Conservation (phyloP, 2,329 filamentous ascomycete genomes). For the Neofusicoccum sp. region DNA sequence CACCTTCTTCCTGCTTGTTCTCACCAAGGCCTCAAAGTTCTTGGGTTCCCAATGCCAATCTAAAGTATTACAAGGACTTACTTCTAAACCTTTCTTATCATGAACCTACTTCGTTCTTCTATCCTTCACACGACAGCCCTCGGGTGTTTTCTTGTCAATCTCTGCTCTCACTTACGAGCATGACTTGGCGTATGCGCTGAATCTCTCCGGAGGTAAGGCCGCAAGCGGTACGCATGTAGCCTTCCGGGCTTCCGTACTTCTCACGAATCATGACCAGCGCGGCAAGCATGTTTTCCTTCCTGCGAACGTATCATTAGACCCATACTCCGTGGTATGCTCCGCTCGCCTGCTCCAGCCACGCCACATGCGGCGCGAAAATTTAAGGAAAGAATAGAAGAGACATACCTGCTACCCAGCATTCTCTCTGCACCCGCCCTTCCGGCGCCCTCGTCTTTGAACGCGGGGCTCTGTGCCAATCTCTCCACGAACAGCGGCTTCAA, state of each 20-base stretch:
- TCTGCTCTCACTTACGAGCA: not conserved
- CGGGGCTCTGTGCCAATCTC: conserved; percentile 52
- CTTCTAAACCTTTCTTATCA: no score
- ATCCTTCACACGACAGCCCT: not conserved
- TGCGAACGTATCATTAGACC: conserved; percentile 29
- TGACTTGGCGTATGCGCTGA: conserved; percentile 43
- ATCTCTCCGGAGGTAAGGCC: conserved; percentile 61
- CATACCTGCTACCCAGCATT: conserved; percentile 35
- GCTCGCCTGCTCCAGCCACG: not conserved
- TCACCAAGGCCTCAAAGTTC: no score
- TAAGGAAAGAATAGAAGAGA: conserved; percentile 43
- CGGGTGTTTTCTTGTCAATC: not conserved
- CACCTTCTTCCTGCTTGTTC: no score
- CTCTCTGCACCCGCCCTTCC: conserved; percentile 25
- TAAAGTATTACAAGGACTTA: no score
- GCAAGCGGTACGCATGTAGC: conserved; percentile 63
- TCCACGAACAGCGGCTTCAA: conserved; percentile 32
- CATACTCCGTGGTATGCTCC: conserved; percentile 25
- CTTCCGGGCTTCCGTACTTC: conserved; percentile 65
- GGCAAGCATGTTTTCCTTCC: conserved; percentile 51
- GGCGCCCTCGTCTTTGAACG: conserved; percentile 40
- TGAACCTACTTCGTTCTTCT: not conserved
- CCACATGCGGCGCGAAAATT: conserved; percentile 23
- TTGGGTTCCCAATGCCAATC: no score
- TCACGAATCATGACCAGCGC: conserved; percentile 58